Evolutionary conservation across 139 green algal species (phyloP).

Genomic region (Tetradesmus obliquus): DNA sequence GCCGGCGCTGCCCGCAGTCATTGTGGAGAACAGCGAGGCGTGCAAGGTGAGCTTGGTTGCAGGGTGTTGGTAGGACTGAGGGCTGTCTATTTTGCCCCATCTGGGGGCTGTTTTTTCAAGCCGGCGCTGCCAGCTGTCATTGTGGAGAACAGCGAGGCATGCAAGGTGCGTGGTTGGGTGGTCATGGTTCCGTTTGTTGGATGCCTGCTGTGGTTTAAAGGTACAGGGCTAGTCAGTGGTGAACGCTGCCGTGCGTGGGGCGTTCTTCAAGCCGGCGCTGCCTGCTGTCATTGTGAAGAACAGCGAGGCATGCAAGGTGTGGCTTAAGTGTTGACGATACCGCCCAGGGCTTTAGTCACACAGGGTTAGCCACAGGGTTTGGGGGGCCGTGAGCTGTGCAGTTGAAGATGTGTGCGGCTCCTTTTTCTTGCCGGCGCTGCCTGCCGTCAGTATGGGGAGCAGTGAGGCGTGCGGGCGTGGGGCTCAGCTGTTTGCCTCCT

Average conservation of each 20-base stretch:
- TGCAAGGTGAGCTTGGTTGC: slow-evolving; percentile 32
- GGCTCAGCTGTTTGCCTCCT: too few relatives aligned
- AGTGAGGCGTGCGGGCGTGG: too few relatives aligned
- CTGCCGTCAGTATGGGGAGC: too few relatives aligned
- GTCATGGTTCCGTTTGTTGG: too few relatives aligned
- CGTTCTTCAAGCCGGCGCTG: slow-evolving; percentile 46
- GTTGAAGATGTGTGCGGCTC: too few relatives aligned
- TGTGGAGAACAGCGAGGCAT: slow-evolving; percentile 55
- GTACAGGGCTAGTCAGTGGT: too few relatives aligned
- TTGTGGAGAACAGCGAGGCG: slow-evolving; percentile 51
- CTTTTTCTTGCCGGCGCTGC: too few relatives aligned
- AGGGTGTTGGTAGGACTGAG: neutral
- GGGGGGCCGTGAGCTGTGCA: too few relatives aligned
- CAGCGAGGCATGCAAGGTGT: slow-evolving; percentile 49
- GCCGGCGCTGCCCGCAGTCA: slow-evolving; percentile 29
- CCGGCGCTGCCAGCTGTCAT: slow-evolving; percentile 43
- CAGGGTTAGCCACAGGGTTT: too few relatives aligned
- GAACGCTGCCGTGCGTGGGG: slow-evolving; percentile 38
- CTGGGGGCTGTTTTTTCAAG: slow-evolving; percentile 31
- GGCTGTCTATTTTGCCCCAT: too few relatives aligned
- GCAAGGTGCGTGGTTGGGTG: slow-evolving; percentile 26
- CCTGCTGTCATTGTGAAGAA: slow-evolving; percentile 55
- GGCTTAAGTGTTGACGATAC: neutral
- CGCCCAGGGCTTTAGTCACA: too few relatives aligned
- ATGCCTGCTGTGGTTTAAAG: too few relatives aligned